phyloP scores from a whole-genome alignment of 345 rosid genomes.

The Lepidium sativum region DNA sequence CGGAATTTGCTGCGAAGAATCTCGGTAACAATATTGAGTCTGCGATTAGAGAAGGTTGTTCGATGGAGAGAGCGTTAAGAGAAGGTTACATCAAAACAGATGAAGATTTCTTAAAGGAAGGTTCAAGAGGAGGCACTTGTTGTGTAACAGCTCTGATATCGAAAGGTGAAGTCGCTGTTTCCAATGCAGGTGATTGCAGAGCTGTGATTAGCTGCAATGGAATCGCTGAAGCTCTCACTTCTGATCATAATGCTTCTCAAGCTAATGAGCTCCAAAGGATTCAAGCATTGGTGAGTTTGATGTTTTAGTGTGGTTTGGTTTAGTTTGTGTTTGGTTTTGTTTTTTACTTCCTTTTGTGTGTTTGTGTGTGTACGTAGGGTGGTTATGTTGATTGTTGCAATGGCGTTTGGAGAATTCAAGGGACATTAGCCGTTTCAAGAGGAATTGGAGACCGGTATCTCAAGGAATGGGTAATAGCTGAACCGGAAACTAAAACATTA shows the following conservation, averaged over 20 bases:
- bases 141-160: conserved; percentile 68
- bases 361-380: conserved; percentile 22
- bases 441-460: conserved; percentile 72
- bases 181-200: conserved; percentile 83
- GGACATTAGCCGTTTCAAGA: conserved; percentile 77
- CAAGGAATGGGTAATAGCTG: conserved; percentile 82
- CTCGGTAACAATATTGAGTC: conserved; percentile 49
- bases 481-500: conserved; percentile 62
- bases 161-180: conserved; percentile 46
- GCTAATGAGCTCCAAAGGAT: conserved; percentile 54
- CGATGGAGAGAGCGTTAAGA: conserved; percentile 38
- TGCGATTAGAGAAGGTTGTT: conserved; percentile 25
- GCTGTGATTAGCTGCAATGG: conserved; percentile 69
- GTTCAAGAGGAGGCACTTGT: conserved; percentile 60
- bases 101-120: conserved; percentile 46
- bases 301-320: conserved; percentile 1
- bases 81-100: conserved; percentile 63
- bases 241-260: conserved; percentile 69
- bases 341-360: conserved; percentile 2
- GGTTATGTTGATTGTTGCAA: conserved; percentile 73
- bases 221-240: conserved; percentile 65
- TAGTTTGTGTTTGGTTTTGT: neutral
- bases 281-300: conserved; percentile 48
- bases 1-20: conserved; percentile 63
- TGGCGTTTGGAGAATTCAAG: conserved; percentile 89